phyloP scores from a whole-genome alignment of 208 protist genomes.

The Polymyxa betae region DNA sequence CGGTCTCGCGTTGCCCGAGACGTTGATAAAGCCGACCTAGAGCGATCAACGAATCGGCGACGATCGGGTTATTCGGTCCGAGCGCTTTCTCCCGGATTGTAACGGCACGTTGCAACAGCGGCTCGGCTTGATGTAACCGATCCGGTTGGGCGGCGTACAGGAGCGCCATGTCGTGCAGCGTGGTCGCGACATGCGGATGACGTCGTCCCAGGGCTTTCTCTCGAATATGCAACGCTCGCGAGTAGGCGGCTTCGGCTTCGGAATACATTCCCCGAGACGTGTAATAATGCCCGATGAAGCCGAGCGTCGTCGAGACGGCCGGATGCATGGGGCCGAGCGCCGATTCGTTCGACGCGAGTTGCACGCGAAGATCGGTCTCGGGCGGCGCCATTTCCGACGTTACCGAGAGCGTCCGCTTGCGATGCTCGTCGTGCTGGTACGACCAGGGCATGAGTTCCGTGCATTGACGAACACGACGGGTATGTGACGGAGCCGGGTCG shows the following conservation, averaged over 20 bases:
- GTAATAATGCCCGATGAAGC: constrained; percentile 21
- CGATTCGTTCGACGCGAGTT: constrained; percentile 17
- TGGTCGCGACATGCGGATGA: constrained; percentile 21
- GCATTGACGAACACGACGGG: too few species aligned
- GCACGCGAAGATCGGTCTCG: neutral
- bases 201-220: constrained; percentile 27
- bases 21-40: constrained; percentile 13
- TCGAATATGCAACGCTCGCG: constrained; percentile 39
- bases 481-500: too few species aligned
- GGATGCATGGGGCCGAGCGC: constrained; percentile 40
- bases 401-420: neutral
- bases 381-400: neutral
- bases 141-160: constrained; percentile 30
- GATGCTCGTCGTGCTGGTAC: too few species aligned
- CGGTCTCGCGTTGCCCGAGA: neutral
- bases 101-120: neutral
- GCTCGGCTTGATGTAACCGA: neutral
- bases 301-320: constrained; percentile 42
- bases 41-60: neutral
- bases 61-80: constrained; percentile 18
- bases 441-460: constrained; percentile 16
- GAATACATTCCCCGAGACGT: neutral
- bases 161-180: neutral
- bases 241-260: constrained; percentile 28
- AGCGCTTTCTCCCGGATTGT: constrained; percentile 36